A percentile compares a stretch with the other conserved stretches of the same genome.
Evolutionary conservation across 345 rosid species (phyloP).

Genomic region (Camelina hispida): DNA sequence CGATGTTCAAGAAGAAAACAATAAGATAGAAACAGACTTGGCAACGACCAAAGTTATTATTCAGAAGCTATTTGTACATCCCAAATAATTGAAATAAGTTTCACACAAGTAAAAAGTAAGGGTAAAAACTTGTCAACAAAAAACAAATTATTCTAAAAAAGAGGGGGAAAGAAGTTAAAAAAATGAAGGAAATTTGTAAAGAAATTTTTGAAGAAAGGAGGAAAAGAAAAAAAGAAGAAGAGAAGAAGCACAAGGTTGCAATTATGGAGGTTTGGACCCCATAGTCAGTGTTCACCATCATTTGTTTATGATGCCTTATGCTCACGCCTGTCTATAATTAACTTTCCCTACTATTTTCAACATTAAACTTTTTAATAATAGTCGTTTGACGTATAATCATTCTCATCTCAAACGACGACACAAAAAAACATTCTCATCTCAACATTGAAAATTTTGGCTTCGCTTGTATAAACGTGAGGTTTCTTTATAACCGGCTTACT

Average conservation of each 20-base stretch:
- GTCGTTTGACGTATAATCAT: conserved; percentile 18
- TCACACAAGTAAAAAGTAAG: not conserved
- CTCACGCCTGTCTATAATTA: conserved; percentile 55
- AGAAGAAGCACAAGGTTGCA: conserved; percentile 41
- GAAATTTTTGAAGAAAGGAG: conserved; percentile 22
- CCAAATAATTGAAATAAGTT: conserved; percentile 13
- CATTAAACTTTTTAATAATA: conserved; percentile 22
- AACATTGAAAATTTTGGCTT: not conserved
- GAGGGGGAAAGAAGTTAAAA: not conserved
- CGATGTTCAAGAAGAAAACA: not conserved
- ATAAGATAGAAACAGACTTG: not conserved
- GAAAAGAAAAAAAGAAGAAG: not conserved
- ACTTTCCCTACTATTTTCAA: not conserved
- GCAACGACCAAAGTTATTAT: conserved; percentile 15
- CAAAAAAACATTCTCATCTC: not conserved
- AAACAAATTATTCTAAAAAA: not conserved
- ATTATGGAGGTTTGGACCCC: conserved; percentile 47
- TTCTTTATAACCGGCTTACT: not conserved
- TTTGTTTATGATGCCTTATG: conserved; percentile 61
- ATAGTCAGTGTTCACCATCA: conserved; percentile 56
- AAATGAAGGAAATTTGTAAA: not conserved
- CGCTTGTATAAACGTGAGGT: conserved; percentile 8
- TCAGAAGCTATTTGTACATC: not conserved
- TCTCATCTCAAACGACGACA: not conserved
- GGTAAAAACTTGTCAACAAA: not conserved